Conservation (phyloP, 2,329 filamentous ascomycete genomes). For the Fusarium oligoseptatum region DNA sequence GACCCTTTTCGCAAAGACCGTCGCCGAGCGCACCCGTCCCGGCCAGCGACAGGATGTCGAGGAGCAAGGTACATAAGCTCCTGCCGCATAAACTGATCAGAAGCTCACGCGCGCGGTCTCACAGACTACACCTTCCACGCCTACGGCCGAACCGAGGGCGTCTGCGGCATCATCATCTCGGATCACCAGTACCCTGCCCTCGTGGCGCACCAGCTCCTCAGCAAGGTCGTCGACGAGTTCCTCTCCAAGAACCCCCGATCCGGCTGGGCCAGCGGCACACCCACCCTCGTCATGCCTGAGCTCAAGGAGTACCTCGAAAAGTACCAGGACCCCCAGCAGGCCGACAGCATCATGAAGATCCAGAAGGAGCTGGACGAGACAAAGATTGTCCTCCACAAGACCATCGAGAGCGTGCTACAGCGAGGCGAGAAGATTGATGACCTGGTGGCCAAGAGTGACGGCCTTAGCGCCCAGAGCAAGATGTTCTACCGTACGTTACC, state of each 20-base stretch:
- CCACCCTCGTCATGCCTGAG: slow-evolving; percentile 74
- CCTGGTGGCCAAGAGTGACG: slow-evolving; percentile 92
- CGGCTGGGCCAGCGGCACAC: slow-evolving; percentile 70
- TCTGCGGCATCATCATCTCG: slow-evolving; percentile 82
- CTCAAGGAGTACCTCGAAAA: slow-evolving; percentile 80
- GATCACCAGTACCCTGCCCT: slow-evolving; percentile 81
- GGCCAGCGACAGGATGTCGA: slow-evolving; percentile 89
- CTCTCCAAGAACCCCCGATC: slow-evolving; percentile 79
- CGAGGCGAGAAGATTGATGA: slow-evolving; percentile 97
- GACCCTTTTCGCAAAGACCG: slow-evolving; percentile 86
- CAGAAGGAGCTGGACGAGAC: slow-evolving; percentile 98
- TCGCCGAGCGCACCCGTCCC: slow-evolving; percentile 86
- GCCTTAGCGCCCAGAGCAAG: slow-evolving; percentile 91
- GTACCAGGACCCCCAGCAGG: slow-evolving; percentile 90
- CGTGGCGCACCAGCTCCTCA: slow-evolving; percentile 87
- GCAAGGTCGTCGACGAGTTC: slow-evolving; percentile 91
- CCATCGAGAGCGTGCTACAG: slow-evolving; percentile 88
- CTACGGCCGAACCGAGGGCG: slow-evolving; percentile 80
- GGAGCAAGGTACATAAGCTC: slow-evolving; percentile 71
- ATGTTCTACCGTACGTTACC: slow-evolving; percentile 89
- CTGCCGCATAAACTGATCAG: background rate
- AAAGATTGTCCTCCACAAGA: slow-evolving; percentile 97
- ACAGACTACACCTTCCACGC: slow-evolving; percentile 80
- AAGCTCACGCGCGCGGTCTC: slow-evolving; percentile 32
- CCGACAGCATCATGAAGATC: slow-evolving; percentile 94